Evolutionary conservation across 2,329 filamentous ascomycete genomes (phyloP), one percentile per base, ranked within the genome.

Genomic region (Phaeosphaeria sp.): DNA sequence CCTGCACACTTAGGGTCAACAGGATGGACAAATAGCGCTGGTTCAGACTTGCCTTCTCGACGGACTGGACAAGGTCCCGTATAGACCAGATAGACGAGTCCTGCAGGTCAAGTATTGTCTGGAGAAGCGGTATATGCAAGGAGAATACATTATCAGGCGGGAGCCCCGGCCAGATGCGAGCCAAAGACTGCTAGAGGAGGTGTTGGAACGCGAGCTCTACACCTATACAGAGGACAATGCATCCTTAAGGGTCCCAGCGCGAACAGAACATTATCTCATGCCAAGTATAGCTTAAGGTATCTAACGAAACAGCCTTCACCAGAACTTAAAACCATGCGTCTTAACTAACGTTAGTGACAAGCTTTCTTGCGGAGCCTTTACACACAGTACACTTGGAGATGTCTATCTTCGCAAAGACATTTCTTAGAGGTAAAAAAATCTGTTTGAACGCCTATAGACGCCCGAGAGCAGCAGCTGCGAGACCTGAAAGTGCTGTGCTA

Each of bases 211-310:
- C 15, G 2, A n/a, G 6, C 30, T 30, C 11, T 22, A 54, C 56
- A 17, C 58, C 63, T 23, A 62, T 62, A 44, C 65, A 66, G 1
- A 66, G 46, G 11, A 65, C 36, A 1, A 25, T 30, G 21, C 52
- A 59, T 25, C 33, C 6, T 1, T 47, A 10, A 2, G 48, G 10
- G 11, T 25, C 39, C 63, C 63, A 67, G 17, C 50, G 55, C 1
- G 50, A 59, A 13, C 30, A 36, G 30, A 67, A 64, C 13, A 63
- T 67, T 59, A 67, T 61, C 51, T 67, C 61, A 27, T 63, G 54
- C 63, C 63, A 67, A 0, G 33, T 54, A 33, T 67, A 67, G n/a
- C n/a, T n/a, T n/a, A n/a, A n/a, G n/a, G n/a, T n/a, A n/a, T n/a
- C n/a, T n/a, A n/a, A 11, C 30, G 11, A 15, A 4, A 51, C 42